Conservation (phyloP, 352 stramenopile species). For the Pythium scleroteichum region DNA sequence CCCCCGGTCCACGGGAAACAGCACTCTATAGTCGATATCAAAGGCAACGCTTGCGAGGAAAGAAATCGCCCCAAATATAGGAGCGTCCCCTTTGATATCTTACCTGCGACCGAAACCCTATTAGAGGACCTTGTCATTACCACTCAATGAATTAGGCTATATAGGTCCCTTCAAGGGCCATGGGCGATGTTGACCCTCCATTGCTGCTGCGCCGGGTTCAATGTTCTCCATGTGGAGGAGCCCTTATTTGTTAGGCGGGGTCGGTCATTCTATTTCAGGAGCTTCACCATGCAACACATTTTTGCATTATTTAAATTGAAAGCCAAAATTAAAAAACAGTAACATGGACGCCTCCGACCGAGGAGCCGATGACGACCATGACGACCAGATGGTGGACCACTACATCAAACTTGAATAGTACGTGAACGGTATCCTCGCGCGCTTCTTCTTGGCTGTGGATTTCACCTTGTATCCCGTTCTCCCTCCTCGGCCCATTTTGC, state of each 20-base stretch:
- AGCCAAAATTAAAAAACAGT: not conserved
- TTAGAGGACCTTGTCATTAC: not conserved
- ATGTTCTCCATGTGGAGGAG: slow-evolving; percentile 10
- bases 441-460: not conserved
- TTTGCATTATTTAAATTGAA: not conserved
- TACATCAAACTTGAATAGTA: not conserved
- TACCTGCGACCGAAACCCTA: not conserved
- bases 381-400: not conserved
- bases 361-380: not conserved
- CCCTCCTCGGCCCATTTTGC: too few relatives aligned
- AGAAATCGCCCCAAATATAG: slow-evolving; percentile 1
- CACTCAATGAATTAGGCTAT: not conserved
- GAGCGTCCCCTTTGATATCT: slow-evolving; percentile 8
- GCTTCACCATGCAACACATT: not conserved
- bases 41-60: slow-evolving; percentile 5
- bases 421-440: not conserved
- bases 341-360: not conserved
- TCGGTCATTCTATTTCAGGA: slow-evolving; percentile 7
- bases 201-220: slow-evolving; percentile 10
- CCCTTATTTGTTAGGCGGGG: not conserved
- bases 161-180: too few relatives aligned
- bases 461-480: not conserved
- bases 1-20: too few relatives aligned
- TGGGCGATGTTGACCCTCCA: slow-evolving; percentile 2
- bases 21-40: slow-evolving; percentile 24